Evolutionary conservation across 768 basidiomycete species (phyloP), one percentile per base, ranked within the genome.

Genomic region (Mycena maculata): DNA sequence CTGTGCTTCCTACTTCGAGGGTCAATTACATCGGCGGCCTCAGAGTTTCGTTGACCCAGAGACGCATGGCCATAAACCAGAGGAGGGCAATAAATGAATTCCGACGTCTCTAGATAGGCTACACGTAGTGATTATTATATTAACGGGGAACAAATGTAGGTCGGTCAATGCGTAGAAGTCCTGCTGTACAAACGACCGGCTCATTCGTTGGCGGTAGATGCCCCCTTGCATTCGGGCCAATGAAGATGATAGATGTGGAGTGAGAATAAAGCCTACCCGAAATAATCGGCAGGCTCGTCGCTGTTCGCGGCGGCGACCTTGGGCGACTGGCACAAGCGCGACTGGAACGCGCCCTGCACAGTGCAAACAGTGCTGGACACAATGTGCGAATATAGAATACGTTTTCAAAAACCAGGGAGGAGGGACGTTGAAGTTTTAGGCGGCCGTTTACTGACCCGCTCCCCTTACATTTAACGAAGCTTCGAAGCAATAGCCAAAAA

Each of bases 71-170:
- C 16, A 9, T 15, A 25, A 16, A 7, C 10, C 23, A 38, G 42
- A 73, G 63, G 33, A 52, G 63, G 64, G 65, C 52, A 54, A 70
- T 71, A 44, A 62, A 71, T 70, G 65, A 41, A 65, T 60, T 56
- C 49, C 48, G 44, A 62, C 38, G 67, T 59, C 47, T 78, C 79
- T 80, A 80, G 63, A 73, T 77, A 73, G 71, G 76, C 74, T 78
- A 79, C 68, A 67, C 64, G 69, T 47, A 68, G 71, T 67, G 66
- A 74, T 72, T 72, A 70, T 72, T 70, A 70, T 69, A 72, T 67
- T 70, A 67, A 63, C 31, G 33, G 27, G 58, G 57, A 48, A 49
- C n/a, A 60, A 63, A 41, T 67, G 60, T 60, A 53, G 56, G 47
- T 50, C 45, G 39, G 50, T 59, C 56, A 49, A 58, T 54, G 66